phyloP scores from a whole-genome alignment of 495 filamentous ascomycete genomes.

The Aspergillus panamensis region DNA sequence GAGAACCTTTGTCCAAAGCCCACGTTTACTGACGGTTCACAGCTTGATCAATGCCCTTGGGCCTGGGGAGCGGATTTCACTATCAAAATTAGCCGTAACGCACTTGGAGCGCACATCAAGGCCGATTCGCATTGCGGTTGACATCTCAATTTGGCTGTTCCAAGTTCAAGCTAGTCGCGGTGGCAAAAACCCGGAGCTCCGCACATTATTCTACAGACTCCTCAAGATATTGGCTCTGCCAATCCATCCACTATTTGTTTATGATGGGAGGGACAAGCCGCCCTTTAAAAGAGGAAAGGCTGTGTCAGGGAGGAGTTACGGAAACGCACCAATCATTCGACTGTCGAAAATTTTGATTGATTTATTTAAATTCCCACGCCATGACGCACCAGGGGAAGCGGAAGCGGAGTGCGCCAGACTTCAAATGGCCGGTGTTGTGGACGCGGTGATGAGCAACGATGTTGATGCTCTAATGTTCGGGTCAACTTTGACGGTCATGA shows the following conservation, averaged over 20 bases:
- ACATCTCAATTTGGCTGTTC: slow-evolving; percentile 97
- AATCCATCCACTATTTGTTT: slow-evolving; percentile 90
- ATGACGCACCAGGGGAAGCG: slow-evolving; percentile 91
- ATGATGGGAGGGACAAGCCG: slow-evolving; percentile 89
- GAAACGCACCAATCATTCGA: slow-evolving; percentile 48
- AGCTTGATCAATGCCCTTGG: slow-evolving; percentile 92
- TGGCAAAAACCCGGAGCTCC: slow-evolving; percentile 84
- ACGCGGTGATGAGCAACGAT: slow-evolving; percentile 95
- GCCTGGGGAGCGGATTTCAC: slow-evolving; percentile 69
- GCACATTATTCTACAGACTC: slow-evolving; percentile 90
- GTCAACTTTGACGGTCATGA: slow-evolving; percentile 69
- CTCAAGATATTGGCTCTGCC: slow-evolving; percentile 74
- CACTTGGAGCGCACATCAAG: slow-evolving; percentile 65
- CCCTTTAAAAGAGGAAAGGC: slow-evolving; percentile 78
- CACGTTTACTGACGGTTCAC: slow-evolving; percentile 20
- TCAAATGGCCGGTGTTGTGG: slow-evolving; percentile 80
- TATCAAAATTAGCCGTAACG: slow-evolving; percentile 77
- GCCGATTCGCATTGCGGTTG: slow-evolving; percentile 84
- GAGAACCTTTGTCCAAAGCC: neutral
- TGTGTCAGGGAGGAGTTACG: slow-evolving; percentile 36
- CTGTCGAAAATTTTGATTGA: slow-evolving; percentile 75
- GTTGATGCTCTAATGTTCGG: slow-evolving; percentile 99
- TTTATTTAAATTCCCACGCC: slow-evolving; percentile 78
- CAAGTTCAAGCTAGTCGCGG: slow-evolving; percentile 84
- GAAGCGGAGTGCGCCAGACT: slow-evolving; percentile 93